Evolutionary conservation across 371 early-diverging fungal species (phyloP), one percentile per base, ranked within the genome.

Genomic region (Basidiobolus heterosporus): DNA sequence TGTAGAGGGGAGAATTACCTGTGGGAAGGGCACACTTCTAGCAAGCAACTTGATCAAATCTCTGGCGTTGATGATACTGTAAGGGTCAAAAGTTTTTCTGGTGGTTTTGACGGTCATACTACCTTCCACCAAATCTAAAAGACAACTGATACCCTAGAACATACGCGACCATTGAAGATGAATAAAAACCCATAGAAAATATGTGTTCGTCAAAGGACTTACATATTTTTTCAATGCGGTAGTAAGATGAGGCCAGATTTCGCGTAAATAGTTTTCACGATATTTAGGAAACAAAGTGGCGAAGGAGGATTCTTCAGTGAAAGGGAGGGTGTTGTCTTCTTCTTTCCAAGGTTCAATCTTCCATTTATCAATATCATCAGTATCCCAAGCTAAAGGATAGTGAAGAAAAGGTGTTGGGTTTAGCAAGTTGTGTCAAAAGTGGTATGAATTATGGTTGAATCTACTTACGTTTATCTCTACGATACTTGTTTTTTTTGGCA

Each of bases 251-350:
- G 93, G 86, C 91, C 98, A 95, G 18, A 88, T 75, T 61, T 94
- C 89, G 48, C 75, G 74, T 56, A 99, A 67, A 57, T 98, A 98
- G 48, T 75, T 73, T 65, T 98, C 97, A 55, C 98, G 75, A 74
- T 98, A 96, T 69, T 92, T 93, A 13, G 99, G 98, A 55, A 97
- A 99, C 54, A 98, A 68, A 1, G 97, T 93, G 1, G 96, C 93
- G 70, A 98, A 98, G 2, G 87, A 86, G 16, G 90, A 91, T 62
- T 92, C 94, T 61, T 98, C 99, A 14, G 80, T 62, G 51, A 99
- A 87, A n/a, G 91, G 79, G 30, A 67, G 63, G 6, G 70, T 54
- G 59, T 82, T 79, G 54, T 89, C 82, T 48, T 87, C 88, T 8
- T 78, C 72, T 44, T 72, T 78, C 62, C 91, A 96, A 51, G 81